phyloP scores from a whole-genome alignment of 2,329 filamentous ascomycete genomes.

The Aspergillus ochraceus region DNA sequence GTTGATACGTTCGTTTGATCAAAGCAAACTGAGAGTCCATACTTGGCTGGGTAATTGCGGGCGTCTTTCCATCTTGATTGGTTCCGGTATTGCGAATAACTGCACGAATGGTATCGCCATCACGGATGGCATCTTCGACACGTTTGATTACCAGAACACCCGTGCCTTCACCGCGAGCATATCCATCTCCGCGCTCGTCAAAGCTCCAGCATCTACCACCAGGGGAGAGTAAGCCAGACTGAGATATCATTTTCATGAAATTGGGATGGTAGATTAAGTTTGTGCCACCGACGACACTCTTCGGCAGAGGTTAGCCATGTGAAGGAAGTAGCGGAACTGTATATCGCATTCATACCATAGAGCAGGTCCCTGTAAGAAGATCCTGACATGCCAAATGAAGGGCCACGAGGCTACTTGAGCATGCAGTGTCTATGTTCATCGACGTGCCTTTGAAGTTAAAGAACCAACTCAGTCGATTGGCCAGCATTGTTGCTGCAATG shows the following conservation, averaged over 20 bases:
- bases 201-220: slow-evolving; percentile 28
- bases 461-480: slow-evolving; percentile 1
- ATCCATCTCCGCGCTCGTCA: slow-evolving; percentile 29
- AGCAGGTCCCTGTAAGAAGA: not conserved
- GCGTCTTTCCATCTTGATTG: slow-evolving; percentile 25
- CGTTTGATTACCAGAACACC: slow-evolving; percentile 31
- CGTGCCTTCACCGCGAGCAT: slow-evolving; percentile 32
- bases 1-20: not conserved
- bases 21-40: not conserved
- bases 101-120: slow-evolving; percentile 30
- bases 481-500: not conserved
- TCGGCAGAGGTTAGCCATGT: not conserved
- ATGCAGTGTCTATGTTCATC: too few relatives aligned
- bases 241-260: not conserved
- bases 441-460: too few relatives aligned
- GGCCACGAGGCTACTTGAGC: too few relatives aligned
- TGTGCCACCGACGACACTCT: not conserved
- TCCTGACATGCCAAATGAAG: not conserved
- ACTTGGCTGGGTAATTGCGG: not conserved
- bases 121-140: slow-evolving; percentile 27
- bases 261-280: not conserved
- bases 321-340: not conserved
- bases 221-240: slow-evolving; percentile 28
- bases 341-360: not conserved
- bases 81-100: slow-evolving; percentile 26